phyloP scores from a whole-genome alignment of 257 asterid species.

The Eucommia ulmoides region DNA sequence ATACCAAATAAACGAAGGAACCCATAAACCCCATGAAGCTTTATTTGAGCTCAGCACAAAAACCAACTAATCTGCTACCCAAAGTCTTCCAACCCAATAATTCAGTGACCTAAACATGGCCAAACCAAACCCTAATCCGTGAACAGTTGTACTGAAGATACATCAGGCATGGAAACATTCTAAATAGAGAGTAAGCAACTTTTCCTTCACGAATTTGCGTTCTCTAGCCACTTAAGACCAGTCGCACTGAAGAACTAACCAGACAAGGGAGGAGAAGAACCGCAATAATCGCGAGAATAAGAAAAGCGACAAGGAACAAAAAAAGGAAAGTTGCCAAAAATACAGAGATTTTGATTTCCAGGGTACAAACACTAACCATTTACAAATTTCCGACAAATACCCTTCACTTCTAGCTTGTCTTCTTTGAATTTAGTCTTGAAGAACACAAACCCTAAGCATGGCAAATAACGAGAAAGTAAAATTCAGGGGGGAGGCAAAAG shows the following conservation, averaged over 20 bases:
- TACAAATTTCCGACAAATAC: no score
- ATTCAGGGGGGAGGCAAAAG: background rate
- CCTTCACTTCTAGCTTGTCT: slow-evolving; percentile 3
- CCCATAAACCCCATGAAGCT: slow-evolving; percentile 3
- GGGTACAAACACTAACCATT: no score
- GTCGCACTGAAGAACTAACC: background rate
- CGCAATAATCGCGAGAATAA: slow-evolving; percentile 1
- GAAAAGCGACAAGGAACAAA: slow-evolving; percentile 2
- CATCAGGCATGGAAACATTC: no score
- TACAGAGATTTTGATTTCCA: background rate
- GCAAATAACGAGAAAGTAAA: no score
- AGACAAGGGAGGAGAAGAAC: background rate
- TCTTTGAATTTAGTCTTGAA: no score
- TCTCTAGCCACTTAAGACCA: no score
- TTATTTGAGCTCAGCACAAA: background rate
- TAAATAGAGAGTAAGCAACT: no score
- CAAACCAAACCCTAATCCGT: no score
- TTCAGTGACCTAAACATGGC: background rate
- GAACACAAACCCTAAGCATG: no score
- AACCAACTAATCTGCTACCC: background rate
- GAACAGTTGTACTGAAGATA: no score
- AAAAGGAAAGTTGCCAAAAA: background rate
- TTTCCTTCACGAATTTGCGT: no score
- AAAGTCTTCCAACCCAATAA: background rate
- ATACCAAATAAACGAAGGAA: slow-evolving; percentile 1